Base-by-base conservation (phyloP, 2,329 filamentous ascomycete genomes). In the Neopestalotiopsis rosae region DNA sequence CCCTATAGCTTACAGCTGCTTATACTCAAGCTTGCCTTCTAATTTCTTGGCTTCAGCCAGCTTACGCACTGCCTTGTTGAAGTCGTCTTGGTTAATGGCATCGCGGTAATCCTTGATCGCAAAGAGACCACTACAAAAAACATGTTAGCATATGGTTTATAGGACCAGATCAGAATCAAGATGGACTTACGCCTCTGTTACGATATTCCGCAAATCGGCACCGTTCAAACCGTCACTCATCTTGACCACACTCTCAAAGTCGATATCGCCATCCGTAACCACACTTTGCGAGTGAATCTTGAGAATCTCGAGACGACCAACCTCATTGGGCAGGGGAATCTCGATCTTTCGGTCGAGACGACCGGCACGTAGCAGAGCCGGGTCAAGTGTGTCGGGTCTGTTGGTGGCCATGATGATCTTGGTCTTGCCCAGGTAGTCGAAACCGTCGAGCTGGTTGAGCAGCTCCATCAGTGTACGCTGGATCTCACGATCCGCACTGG, bases 341-440 rank as follows among this genome's bases (percentile, higher is more conserved):
- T 99, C 97, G 76, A 99, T 96, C 88, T 99, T 99, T 74, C 96
- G 89, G 82, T 99, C 97, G 75, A 99, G 87, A 81, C 96, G 92
- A 76, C 95, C 95, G 58, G 95, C 95, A 84, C 95, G 91, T 68
- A 99, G 87, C 76, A 99, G 86, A 1, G 95, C 95, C 42, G 95
- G 95, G 79, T 99, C 95, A 63, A 99, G 89, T 0, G 95, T 98
- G 81, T 98, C 95, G 14, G 95, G 96, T 83, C 96, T 89, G 87
- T 99, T 99, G 69, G 96, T 98, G 49, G 95, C 96, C 97, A 99
- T 99, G 85, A 99, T 99, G 80, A 99, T 99, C 87, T 99, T 99
- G 67, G 96, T 99, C 88, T 99, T 98, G 75, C 97, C 96, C 49
- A 99, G 88, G 84, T 99, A 99, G 84, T 99, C 96, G 85, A 99